Evolutionary conservation across 306 rosid species (phyloP), one percentile per base, ranked within the genome.

Genomic region (Bauhinia variegata): DNA sequence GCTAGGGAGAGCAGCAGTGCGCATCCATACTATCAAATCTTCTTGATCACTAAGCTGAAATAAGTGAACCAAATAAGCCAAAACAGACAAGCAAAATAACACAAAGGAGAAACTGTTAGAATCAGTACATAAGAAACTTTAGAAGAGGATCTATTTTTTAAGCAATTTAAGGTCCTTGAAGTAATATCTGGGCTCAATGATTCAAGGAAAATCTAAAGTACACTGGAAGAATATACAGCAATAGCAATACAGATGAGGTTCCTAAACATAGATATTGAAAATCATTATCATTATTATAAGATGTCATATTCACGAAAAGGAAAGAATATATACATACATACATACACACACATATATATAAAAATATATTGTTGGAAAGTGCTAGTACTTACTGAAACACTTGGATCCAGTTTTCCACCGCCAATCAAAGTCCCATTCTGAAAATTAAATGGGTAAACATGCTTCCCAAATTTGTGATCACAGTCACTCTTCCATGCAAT

Each of bases 401-500:
- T 85, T 51, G 87, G 86, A 80, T 93, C 76, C 58, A 93, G 82
- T 60, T 80, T 81, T 75, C 81, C 96, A 75, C 98, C 98, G 37
- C 97, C 98, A 54, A 80, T 76, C 74, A 93, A 77, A 68, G 95
- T 83, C 73, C 96, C 96, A 34, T 89, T 93, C 78, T 93, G 98
- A 81, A 93, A 93, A 84, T 93, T 93, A 63, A 83, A 84, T 44
- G 98, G 97, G 81, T 89, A 88, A 69, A 93, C 90, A 65, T 81
- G 83, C 72, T 87, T 93, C 64, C 98, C 97, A 56, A 87, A 93
- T 81, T 86, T 93, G 70, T 89, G 88, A 59, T 83, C 78, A 9
- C 95, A 91, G 72, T 93, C 98, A 65, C 98, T 93, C 83, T 88
- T 79, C 98, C 98, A 93, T 5, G 98, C 96, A 64, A 93, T 93